Base-by-base conservation (phyloP, 2,329 filamentous ascomycete genomes). In the Diplodia sapinea region DNA sequence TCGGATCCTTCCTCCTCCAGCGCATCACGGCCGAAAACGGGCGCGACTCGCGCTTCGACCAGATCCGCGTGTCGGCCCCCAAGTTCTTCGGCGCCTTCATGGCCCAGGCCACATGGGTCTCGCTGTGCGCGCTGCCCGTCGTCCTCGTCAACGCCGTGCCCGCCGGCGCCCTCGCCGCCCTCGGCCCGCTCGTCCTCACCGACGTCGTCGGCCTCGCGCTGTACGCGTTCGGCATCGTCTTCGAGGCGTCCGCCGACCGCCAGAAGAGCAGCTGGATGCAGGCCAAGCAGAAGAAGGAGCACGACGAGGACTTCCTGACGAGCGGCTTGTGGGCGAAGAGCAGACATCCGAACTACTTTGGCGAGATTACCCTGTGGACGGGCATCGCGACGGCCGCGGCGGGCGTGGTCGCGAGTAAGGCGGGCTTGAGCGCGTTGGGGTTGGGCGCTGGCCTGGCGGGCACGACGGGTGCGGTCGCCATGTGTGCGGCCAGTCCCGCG, bases 291-390 rank as follows among this genome's bases (percentile, higher is more conserved):
- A 80, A 82, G 56, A 91, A 91, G 82, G 82, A 85, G 72, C 89
- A 92, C 69, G 84, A 85, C 29, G 88, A 91, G 76, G 84, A 87
- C 55, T 91, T 91, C 72, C 74, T 91, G 70, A 89, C 88, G 0
- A 76, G 80, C 1, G 89, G 89, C 0, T 73, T 91, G 43, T 91
- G 88, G 86, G 80, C 81, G 6, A 83, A 84, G 73, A 86, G 82
- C 57, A 79, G 87, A 69, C 87, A 90, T 76, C 89, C 89, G 0
- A 90, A 91, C 73, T 91, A 91, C 79, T 90, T 91, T 74, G 89
- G 89, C n/a, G 89, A 91, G 76, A 84, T 82, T 33, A 89, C 87
- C 12, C 79, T 92, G 38, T 92, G 89, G 89, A 87, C 85, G 0
- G 89, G 89, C 1, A 85, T 91, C 68, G 88, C 89, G 0, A 85